Percentiles rank a stretch among this genome's conserved stretches.
phyloP scores from a whole-genome alignment of 2,329 filamentous ascomycete species.

The Pezicula radicicola region DNA sequence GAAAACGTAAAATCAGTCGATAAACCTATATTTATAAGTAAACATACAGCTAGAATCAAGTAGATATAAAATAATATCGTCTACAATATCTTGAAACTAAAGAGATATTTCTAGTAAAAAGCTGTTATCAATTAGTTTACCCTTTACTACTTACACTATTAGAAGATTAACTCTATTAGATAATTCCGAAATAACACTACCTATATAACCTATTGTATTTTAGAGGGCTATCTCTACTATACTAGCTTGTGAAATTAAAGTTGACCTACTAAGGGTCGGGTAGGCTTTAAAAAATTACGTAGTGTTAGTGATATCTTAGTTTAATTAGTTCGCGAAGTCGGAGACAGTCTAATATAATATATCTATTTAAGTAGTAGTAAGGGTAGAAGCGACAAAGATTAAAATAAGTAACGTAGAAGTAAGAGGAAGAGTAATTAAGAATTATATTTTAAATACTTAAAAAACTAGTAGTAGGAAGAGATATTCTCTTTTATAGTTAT shows the following conservation, averaged over 20 bases:
- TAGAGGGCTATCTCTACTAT: constrained; percentile 1
- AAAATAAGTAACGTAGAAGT: neutral
- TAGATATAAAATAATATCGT: neutral
- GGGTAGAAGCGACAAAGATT: constrained; percentile 1
- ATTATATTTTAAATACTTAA: constrained; percentile 3
- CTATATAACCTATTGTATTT: constrained; percentile 1
- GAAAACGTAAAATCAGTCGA: neutral
- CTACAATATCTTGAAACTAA: neutral
- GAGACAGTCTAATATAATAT: neutral
- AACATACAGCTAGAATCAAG: neutral
- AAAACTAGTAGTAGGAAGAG: neutral
- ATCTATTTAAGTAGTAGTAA: neutral
- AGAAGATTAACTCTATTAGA: neutral
- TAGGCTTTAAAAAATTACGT: neutral
- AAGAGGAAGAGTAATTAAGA: constrained; percentile 1
- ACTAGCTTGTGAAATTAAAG: constrained; percentile 3
- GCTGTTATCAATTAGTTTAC: neutral
- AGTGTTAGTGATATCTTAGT: constrained; percentile 4
- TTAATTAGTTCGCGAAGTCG: constrained; percentile 4
- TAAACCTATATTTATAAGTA: constrained; percentile 1
- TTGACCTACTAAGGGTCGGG: constrained; percentile 1
- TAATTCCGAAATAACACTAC: neutral
- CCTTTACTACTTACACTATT: neutral
- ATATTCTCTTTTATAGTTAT: neutral
- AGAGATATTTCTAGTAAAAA: constrained; percentile 3